Conservation (phyloP, 2,329 filamentous ascomycete genomes). For the Juglanconis oblonga region DNA sequence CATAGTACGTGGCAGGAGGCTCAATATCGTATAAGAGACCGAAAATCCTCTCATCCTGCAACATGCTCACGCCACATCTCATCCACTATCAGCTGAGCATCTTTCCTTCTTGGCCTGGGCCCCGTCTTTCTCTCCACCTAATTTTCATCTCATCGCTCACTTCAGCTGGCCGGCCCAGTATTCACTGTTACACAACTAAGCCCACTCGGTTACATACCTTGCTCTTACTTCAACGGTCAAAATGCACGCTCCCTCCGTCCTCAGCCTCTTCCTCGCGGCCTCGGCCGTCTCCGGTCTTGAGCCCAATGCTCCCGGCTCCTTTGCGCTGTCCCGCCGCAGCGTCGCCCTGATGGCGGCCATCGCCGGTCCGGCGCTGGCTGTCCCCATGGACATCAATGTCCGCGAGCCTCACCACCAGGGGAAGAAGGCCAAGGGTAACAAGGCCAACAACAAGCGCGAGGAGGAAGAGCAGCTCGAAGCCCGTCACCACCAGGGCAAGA, state of each 20-base stretch:
- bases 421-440: constrained; percentile 14
- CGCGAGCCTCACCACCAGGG: constrained; percentile 19
- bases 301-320: constrained; percentile 6
- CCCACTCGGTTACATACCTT: background rate
- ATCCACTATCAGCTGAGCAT: constrained; percentile 11
- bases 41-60: constrained; percentile 8
- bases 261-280: constrained; percentile 17
- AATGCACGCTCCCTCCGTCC: constrained; percentile 15
- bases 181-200: constrained; percentile 7
- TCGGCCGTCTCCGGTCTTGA: constrained; percentile 10
- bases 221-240: constrained; percentile 1
- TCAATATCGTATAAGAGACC: constrained; percentile 10
- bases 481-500: constrained; percentile 15
- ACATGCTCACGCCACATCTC: constrained; percentile 16
- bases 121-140: constrained; percentile 4
- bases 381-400: constrained; percentile 19
- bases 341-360: constrained; percentile 12
- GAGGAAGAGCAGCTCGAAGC: constrained; percentile 10
- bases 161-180: constrained; percentile 15
- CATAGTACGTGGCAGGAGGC: background rate
- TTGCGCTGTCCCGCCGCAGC: constrained; percentile 13
- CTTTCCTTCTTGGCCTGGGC: constrained; percentile 2
- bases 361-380: constrained; percentile 18
- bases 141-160: constrained; percentile 7
- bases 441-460: constrained; percentile 17